Conservation (phyloP, 2,329 filamentous ascomycete species). For the Colletotrichum salicis region DNA sequence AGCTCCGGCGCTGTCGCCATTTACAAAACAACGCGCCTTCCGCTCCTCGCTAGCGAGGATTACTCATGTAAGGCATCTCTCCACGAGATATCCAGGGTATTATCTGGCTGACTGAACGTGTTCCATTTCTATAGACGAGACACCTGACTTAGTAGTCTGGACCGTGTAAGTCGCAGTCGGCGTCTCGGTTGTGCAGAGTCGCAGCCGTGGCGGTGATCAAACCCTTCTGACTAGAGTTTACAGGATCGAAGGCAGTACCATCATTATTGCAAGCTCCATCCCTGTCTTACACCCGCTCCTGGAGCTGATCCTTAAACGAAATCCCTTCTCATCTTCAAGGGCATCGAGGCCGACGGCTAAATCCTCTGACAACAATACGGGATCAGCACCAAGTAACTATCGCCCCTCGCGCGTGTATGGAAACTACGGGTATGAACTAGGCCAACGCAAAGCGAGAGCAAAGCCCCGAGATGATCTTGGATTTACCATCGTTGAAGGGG, state of each 20-base stretch:
- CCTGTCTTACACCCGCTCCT: constrained; percentile 47
- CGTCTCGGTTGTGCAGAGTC: not conserved
- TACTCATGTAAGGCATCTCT: constrained; percentile 38
- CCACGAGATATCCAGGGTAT: not conserved
- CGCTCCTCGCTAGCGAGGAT: constrained; percentile 40
- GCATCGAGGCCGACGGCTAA: not conserved
- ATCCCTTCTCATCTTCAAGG: constrained; percentile 27
- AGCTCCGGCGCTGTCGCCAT: constrained; percentile 43
- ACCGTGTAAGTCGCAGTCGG: constrained; percentile 48
- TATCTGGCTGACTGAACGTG: not conserved
- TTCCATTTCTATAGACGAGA: constrained; percentile 42
- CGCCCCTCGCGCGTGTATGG: not conserved
- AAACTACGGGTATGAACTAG: constrained; percentile 16
- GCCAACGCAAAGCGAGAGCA: constrained; percentile 25
- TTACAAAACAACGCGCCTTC: constrained; percentile 49
- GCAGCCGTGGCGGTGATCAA: not conserved
- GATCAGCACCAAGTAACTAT: not conserved
- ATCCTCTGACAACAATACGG: not conserved
- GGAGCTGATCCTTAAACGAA: constrained; percentile 7
- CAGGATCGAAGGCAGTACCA: constrained; percentile 47
- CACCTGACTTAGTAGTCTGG: constrained; percentile 56
- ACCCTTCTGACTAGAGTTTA: not conserved
- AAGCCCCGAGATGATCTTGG: constrained; percentile 32
- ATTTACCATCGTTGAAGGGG: constrained; percentile 33
- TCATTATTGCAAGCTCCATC: constrained; percentile 49